Conservation (phyloP, 2,329 filamentous ascomycete species). For the Rasamsonia emersonii region DNA sequence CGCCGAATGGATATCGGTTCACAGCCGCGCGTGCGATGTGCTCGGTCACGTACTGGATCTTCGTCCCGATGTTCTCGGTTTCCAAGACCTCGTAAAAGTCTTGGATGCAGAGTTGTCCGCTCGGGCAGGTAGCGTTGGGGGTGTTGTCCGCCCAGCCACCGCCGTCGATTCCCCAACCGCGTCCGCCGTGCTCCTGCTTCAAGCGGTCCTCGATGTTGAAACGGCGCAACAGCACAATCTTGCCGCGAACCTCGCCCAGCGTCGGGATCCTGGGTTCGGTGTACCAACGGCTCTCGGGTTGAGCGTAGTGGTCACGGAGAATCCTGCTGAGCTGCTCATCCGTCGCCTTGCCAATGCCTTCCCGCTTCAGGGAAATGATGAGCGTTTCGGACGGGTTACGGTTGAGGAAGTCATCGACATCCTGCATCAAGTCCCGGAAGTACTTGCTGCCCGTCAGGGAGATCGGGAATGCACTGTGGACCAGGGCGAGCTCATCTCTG, state of each 20-base stretch:
- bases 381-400: slow-evolving; percentile 72
- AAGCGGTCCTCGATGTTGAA: slow-evolving; percentile 55
- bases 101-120: slow-evolving; percentile 73
- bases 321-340: slow-evolving; percentile 71
- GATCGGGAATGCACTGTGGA: slow-evolving; percentile 85
- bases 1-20: slow-evolving; percentile 37
- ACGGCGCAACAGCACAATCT: slow-evolving; percentile 74
- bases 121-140: slow-evolving; percentile 59
- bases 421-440: slow-evolving; percentile 63
- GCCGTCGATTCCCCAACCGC: slow-evolving; percentile 52
- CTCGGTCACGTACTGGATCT: slow-evolving; percentile 63
- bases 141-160: slow-evolving; percentile 81
- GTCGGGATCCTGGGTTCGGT: slow-evolving; percentile 67
- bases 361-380: slow-evolving; percentile 81
- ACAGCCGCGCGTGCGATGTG: slow-evolving; percentile 65
- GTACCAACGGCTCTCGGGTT: slow-evolving; percentile 59
- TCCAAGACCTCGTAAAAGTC: slow-evolving; percentile 88
- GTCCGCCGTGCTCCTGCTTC: slow-evolving; percentile 37
- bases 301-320: slow-evolving; percentile 63
- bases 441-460: slow-evolving; percentile 73
- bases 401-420: slow-evolving; percentile 66
- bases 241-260: slow-evolving; percentile 70
- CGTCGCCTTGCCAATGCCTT: slow-evolving; percentile 71
- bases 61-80: slow-evolving; percentile 66
- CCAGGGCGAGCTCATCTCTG: slow-evolving; percentile 65